These are phyloP conservation scores for Penicillium griseofulvum DNA, from an alignment of 2,329 filamentous ascomycete species.

Conservation along the genomic window DNA sequence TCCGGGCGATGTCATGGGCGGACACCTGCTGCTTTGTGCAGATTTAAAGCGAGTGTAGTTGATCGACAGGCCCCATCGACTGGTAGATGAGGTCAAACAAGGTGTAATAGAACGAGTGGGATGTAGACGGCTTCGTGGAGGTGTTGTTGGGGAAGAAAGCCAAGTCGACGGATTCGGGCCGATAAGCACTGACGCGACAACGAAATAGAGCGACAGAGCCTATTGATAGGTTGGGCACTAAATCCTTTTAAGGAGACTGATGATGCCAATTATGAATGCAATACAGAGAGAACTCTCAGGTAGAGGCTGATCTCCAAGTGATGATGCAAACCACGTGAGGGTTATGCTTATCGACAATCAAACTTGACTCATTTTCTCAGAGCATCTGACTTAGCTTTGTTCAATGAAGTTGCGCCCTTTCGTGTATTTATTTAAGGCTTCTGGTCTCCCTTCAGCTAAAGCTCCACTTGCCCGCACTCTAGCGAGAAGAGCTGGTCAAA, in stretches of 20 bases:
- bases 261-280: not conserved
- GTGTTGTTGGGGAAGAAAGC: conserved; percentile 20
- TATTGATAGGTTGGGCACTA: not conserved
- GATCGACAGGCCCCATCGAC: conserved; percentile 34
- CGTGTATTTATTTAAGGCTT: conserved; percentile 16
- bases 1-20: conserved; percentile 67
- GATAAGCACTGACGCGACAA: conserved; percentile 9
- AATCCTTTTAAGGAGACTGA: not conserved
- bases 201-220: not conserved
- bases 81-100: conserved; percentile 5
- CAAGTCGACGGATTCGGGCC: conserved; percentile 16
- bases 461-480: conserved; percentile 16
- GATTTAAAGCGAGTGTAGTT: conserved; percentile 15
- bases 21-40: conserved; percentile 41
- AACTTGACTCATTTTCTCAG: conserved; percentile 13
- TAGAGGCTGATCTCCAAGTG: conserved; percentile 9
- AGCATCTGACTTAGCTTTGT: conserved; percentile 6
- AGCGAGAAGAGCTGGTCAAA: conserved; percentile 9
- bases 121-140: conserved; percentile 4
- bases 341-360: conserved; percentile 20
- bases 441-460: conserved; percentile 12
- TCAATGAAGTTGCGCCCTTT: conserved; percentile 23
- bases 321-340: conserved; percentile 29
- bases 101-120: conserved; percentile 5
- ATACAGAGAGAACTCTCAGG: not conserved